A percentile compares a stretch with the other conserved stretches of the same genome.
These are phyloP conservation scores for Chrysoporthe cubensis DNA, from an alignment of 2,329 filamentous ascomycete species.

Conservation along the genomic window DNA sequence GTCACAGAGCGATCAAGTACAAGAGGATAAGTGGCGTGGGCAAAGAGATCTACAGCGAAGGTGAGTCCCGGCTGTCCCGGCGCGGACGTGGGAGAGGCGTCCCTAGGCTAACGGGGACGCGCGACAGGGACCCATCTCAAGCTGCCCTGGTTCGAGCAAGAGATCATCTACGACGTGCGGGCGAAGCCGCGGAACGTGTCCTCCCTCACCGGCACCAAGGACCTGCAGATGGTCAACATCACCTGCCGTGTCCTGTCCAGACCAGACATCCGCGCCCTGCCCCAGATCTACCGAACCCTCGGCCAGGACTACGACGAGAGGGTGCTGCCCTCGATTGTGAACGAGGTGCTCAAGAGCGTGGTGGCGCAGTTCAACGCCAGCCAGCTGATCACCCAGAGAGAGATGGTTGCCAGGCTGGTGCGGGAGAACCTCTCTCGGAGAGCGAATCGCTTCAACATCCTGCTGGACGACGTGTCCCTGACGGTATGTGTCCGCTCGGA, in stretches of 20 bases:
- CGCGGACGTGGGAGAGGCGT: background rate
- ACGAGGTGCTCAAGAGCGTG: constrained; percentile 97
- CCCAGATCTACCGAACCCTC: constrained; percentile 95
- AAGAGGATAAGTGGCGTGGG: constrained; percentile 88
- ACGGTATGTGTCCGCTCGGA: constrained; percentile 65
- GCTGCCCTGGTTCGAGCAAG: constrained; percentile 97
- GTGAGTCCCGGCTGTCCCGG: constrained; percentile 48
- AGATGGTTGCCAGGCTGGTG: constrained; percentile 90
- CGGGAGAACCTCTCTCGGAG: constrained; percentile 89
- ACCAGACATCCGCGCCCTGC: constrained; percentile 83
- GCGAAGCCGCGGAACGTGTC: constrained; percentile 96
- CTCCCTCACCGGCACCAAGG: constrained; percentile 97
- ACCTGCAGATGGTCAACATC: constrained; percentile 99
- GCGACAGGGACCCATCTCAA: constrained; percentile 81
- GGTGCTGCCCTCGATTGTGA: constrained; percentile 95
- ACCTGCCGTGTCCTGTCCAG: constrained; percentile 98
- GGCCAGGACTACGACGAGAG: constrained; percentile 97
- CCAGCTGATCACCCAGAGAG: constrained; percentile 97
- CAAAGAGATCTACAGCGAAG: constrained; percentile 96
- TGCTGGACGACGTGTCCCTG: constrained; percentile 94
- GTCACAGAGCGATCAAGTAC: constrained; percentile 99
- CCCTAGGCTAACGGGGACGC: constrained; percentile 5
- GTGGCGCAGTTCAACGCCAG: constrained; percentile 99
- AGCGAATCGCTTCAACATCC: constrained; percentile 95
- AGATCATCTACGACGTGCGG: constrained; percentile 95